A percentile compares a stretch with the other conserved stretches of the same genome.
phyloP scores from a whole-genome alignment of 768 basidiomycete genomes.

The Omphalotus guepiniiformis region DNA sequence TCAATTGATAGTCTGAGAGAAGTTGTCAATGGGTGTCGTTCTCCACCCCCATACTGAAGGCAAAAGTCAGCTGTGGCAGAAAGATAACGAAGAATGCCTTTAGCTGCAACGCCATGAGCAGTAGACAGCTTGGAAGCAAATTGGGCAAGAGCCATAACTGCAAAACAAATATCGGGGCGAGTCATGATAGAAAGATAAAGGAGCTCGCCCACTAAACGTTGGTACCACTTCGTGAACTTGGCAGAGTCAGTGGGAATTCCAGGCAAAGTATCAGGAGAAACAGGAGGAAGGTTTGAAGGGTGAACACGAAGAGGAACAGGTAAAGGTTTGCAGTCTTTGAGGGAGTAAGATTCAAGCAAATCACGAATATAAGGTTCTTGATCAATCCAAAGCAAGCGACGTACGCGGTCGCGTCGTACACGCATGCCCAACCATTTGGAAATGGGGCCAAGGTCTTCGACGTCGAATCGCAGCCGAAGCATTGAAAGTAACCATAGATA shows the following conservation, averaged over 20 bases:
- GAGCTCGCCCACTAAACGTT: constrained; percentile 9
- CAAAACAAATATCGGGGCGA: not conserved
- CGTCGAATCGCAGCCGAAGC: no score
- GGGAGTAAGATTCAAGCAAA: no score
- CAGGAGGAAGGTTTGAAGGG: not conserved
- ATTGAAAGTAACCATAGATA: no score
- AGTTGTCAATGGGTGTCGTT: not conserved
- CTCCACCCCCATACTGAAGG: not conserved
- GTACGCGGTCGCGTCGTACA: no score
- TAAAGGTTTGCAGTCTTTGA: not conserved
- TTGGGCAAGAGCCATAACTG: not conserved
- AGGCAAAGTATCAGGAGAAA: not conserved
- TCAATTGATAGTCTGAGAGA: not conserved
- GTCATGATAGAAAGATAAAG: not conserved
- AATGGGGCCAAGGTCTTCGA: no score
- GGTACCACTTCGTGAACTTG: no score
- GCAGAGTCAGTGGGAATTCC: not conserved
- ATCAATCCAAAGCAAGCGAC: no score
- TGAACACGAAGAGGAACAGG: not conserved
- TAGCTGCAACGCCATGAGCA: not conserved
- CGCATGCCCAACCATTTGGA: no score
- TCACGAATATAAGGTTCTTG: no score
- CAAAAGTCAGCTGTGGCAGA: not conserved
- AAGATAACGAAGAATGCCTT: not conserved
- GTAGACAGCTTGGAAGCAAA: not conserved